A percentile compares a stretch with the other conserved stretches of the same genome.
These are phyloP conservation scores for Ceratonia siliqua DNA, from an alignment of 306 rosid species.

Conservation along the genomic window DNA sequence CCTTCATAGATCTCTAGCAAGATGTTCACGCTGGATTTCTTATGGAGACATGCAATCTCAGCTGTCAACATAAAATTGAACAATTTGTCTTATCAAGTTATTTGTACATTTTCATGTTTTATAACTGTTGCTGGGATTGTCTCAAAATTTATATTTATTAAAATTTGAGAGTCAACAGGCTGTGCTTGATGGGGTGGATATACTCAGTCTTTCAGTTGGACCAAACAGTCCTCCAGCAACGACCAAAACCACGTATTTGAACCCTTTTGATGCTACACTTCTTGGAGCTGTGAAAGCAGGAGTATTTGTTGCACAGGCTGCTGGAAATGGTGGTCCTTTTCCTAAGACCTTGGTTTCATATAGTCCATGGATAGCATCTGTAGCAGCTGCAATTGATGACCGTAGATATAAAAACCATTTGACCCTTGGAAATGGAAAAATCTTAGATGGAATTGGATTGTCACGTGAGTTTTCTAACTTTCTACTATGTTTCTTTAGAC, in stretches of 20 bases:
- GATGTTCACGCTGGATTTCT: conserved; percentile 7
- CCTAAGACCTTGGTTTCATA: conserved; percentile 95
- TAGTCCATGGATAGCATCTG: conserved; percentile 96
- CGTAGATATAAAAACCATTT: conserved; percentile 97
- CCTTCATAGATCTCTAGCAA: not conserved
- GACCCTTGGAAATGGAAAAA: conserved; percentile 84
- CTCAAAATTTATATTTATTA: conserved; percentile 31
- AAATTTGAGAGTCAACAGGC: conserved; percentile 66
- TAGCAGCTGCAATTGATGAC: conserved; percentile 98
- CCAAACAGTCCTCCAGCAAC: conserved; percentile 96
- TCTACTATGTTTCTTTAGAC: conserved; percentile 6
- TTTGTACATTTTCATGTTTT: not conserved
- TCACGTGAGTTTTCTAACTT: conserved; percentile 78
- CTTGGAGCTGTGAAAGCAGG: conserved; percentile 99
- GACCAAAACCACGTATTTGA: conserved; percentile 81
- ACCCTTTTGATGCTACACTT: conserved; percentile 98
- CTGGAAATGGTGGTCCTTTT: conserved; percentile 97
- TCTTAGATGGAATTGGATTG: conserved; percentile 84
- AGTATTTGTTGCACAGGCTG: conserved; percentile 98
- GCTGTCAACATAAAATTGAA: conserved; percentile 12
- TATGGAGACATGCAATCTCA: conserved; percentile 3
- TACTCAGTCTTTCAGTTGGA: conserved; percentile 96
- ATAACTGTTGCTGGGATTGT: not conserved
- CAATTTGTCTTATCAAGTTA: not conserved
- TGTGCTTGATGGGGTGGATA: conserved; percentile 96